Conservation (phyloP, 495 filamentous ascomycete species). For the Hyaloscypha hepaticicola region DNA sequence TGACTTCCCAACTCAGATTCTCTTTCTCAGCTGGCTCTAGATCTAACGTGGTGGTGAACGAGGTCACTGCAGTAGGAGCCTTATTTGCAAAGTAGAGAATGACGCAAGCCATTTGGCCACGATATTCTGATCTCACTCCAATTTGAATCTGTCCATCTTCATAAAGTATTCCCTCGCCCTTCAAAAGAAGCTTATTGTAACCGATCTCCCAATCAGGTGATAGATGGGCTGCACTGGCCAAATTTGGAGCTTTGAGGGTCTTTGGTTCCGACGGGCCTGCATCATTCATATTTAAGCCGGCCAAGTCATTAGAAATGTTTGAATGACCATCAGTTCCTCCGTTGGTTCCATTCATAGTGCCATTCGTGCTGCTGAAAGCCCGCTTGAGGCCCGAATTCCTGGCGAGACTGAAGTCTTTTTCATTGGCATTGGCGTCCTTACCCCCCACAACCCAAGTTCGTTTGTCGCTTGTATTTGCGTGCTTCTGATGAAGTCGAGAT, state of each 20-base stretch:
- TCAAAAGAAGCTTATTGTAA: constrained; percentile 79
- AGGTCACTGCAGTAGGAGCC: constrained; percentile 74
- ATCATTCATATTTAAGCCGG: constrained; percentile 74
- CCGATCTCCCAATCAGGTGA: constrained; percentile 93
- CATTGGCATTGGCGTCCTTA: constrained; percentile 85
- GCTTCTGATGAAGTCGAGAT: constrained; percentile 90
- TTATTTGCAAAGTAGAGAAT: constrained; percentile 97
- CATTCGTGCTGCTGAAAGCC: constrained; percentile 66
- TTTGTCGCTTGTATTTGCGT: constrained; percentile 86
- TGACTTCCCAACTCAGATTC: constrained; percentile 76
- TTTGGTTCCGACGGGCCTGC: constrained; percentile 53
- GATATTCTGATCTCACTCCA: constrained; percentile 90
- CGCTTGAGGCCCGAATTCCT: constrained; percentile 83
- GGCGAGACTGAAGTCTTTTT: constrained; percentile 75
- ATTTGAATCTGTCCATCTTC: constrained; percentile 94
- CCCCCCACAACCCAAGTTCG: constrained; percentile 95
- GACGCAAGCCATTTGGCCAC: constrained; percentile 87
- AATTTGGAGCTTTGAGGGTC: constrained; percentile 61
- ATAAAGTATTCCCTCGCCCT: constrained; percentile 83
- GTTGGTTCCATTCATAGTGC: constrained; percentile 46
- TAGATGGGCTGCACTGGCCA: constrained; percentile 88
- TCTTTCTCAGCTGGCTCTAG: constrained; percentile 66
- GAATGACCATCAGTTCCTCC: constrained; percentile 53
- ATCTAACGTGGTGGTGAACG: constrained; percentile 92
- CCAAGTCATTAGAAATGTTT: constrained; percentile 59